Evolutionary conservation across 371 early-diverging fungal genomes (phyloP).

Genomic region (Actinomortierella ambigua): DNA sequence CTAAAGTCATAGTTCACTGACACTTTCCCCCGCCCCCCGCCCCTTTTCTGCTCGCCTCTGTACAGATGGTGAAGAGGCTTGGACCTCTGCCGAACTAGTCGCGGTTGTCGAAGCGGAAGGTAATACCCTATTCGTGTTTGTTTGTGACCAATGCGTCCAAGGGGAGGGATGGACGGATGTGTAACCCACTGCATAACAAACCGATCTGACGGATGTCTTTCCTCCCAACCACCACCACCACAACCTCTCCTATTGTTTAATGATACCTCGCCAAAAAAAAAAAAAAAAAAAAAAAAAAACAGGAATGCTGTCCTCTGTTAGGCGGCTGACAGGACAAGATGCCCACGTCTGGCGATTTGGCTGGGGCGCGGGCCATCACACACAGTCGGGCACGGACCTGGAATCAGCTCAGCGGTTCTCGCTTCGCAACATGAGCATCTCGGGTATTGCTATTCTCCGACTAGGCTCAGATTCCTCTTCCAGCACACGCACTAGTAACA

Average conservation of each 20-base stretch:
- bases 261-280: too few species aligned
- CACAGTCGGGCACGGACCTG: conserved; percentile 39
- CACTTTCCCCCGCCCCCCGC: too few species aligned
- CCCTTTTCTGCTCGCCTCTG: too few species aligned
- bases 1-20: background rate
- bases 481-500: background rate
- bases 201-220: background rate
- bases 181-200: background rate
- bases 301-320: conserved; percentile 43
- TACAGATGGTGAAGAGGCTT: conserved; percentile 34
- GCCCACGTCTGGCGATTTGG: conserved; percentile 41
- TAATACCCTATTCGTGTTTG: background rate
- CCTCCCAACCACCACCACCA: background rate
- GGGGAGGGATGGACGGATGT: background rate
- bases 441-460: conserved; percentile 41
- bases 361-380: conserved; percentile 26
- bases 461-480: conserved; percentile 7
- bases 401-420: conserved; percentile 38
- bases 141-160: background rate
- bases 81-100: conserved; percentile 32
- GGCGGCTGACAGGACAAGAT: conserved; percentile 37
- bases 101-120: conserved; percentile 46
- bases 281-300: background rate
- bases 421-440: conserved; percentile 41
- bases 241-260: too few species aligned